Conservation (phyloP, 1,284 basidiomycete species). For the Puccinia polysora region DNA sequence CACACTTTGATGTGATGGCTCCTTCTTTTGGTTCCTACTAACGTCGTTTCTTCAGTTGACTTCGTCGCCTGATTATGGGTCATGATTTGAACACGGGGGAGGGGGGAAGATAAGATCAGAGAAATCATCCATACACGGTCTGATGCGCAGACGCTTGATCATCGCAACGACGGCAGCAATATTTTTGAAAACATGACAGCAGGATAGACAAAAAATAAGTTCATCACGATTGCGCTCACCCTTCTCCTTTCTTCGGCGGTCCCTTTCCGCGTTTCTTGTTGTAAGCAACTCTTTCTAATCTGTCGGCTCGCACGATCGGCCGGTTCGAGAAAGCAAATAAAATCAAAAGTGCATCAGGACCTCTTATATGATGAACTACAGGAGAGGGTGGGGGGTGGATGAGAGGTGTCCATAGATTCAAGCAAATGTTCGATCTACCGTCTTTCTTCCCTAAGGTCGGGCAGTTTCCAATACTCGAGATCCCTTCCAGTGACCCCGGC, state of each 20-base stretch:
- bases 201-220: too few species aligned
- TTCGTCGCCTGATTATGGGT: too few species aligned
- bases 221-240: too few species aligned
- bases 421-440: constrained; percentile 4
- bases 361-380: background rate
- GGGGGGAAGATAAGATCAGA: too few species aligned
- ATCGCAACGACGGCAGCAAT: too few species aligned
- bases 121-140: too few species aligned
- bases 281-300: constrained; percentile 40
- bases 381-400: background rate
- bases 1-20: too few species aligned
- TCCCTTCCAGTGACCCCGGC: constrained; percentile 32
- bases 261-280: constrained; percentile 41
- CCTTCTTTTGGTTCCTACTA: too few species aligned
- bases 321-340: background rate
- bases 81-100: too few species aligned
- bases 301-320: background rate
- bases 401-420: background rate
- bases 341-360: background rate
- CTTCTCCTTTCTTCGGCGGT: constrained; percentile 44
- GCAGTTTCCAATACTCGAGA: constrained; percentile 42
- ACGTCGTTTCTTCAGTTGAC: too few species aligned
- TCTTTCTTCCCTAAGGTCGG: constrained; percentile 42
- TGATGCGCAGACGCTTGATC: too few species aligned
- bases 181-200: too few species aligned